phyloP scores from a whole-genome alignment of 371 early-diverging fungal species.

The Choanephora cucurbitarum region DNA sequence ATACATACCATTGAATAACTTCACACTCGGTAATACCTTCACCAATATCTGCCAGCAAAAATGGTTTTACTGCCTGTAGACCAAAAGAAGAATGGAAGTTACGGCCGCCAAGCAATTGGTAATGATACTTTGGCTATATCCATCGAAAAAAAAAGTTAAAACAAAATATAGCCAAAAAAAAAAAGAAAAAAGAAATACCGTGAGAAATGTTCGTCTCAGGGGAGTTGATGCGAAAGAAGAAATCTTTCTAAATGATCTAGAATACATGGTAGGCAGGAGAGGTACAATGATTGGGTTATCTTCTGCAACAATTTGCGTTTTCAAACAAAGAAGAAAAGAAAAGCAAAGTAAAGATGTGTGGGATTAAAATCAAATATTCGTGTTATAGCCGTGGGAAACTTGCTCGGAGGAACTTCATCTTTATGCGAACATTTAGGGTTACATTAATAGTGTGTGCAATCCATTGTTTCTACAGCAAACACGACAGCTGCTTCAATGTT shows the following conservation, averaged over 20 bases:
- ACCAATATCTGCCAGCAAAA: slow-evolving; percentile 95
- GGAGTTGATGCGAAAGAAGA: slow-evolving; percentile 9
- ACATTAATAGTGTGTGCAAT: too few relatives aligned
- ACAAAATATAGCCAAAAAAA: not conserved
- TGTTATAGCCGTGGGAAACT: slow-evolving; percentile 9
- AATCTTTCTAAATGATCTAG: slow-evolving; percentile 10
- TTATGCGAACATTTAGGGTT: too few relatives aligned
- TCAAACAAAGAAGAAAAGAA: not conserved
- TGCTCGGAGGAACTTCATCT: too few relatives aligned
- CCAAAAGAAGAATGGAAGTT: slow-evolving; percentile 42
- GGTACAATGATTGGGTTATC: not conserved
- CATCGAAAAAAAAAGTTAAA: not conserved
- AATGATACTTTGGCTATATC: not conserved
- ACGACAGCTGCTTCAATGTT: too few relatives aligned
- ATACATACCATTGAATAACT: slow-evolving; percentile 89
- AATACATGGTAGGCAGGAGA: slow-evolving; percentile 4
- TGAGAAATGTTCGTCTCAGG: slow-evolving; percentile 25
- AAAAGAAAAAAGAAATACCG: too few relatives aligned
- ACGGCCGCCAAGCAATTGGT: slow-evolving; percentile 12
- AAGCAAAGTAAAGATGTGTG: not conserved
- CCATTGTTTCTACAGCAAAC: too few relatives aligned
- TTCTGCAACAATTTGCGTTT: not conserved
- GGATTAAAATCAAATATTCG: not conserved
- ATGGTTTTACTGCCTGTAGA: slow-evolving; percentile 66
- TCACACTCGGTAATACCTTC: slow-evolving; percentile 98